phyloP scores from a whole-genome alignment of 306 rosid species.

The Dryas alaskensis region DNA sequence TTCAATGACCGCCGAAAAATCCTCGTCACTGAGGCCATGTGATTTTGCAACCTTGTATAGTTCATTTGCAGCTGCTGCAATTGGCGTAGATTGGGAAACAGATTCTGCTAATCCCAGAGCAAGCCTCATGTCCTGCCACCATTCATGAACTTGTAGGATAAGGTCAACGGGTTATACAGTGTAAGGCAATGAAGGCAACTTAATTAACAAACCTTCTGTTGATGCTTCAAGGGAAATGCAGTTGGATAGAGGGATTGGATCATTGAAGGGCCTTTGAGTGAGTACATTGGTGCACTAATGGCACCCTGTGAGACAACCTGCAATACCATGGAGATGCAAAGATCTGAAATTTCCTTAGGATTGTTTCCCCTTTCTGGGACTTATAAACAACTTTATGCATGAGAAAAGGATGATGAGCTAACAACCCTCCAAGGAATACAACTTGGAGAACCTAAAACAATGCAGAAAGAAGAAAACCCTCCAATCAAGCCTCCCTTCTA shows the following conservation, averaged over 20 bases:
- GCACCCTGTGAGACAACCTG: slow-evolving; percentile 98
- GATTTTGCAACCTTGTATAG: slow-evolving; percentile 90
- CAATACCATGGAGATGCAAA: slow-evolving; percentile 20
- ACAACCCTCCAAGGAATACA: background rate
- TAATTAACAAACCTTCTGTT: slow-evolving; percentile 71
- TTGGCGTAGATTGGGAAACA: slow-evolving; percentile 80
- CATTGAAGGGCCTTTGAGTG: slow-evolving; percentile 86
- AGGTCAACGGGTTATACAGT: background rate
- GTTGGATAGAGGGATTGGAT: slow-evolving; percentile 77
- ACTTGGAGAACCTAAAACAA: background rate
- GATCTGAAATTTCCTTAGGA: background rate
- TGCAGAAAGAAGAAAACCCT: background rate
- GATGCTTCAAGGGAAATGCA: slow-evolving; percentile 93
- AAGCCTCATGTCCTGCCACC: slow-evolving; percentile 86
- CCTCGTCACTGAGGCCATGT: slow-evolving; percentile 76
- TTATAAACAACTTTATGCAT: background rate
- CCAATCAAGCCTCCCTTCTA: background rate
- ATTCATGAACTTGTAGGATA: slow-evolving; percentile 4
- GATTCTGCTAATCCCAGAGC: slow-evolving; percentile 90
- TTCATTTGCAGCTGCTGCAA: slow-evolving; percentile 94
- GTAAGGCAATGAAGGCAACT: slow-evolving; percentile 10
- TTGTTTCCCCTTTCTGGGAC: background rate
- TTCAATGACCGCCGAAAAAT: slow-evolving; percentile 95
- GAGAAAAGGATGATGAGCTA: background rate
- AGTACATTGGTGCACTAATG: slow-evolving; percentile 88